A percentile compares a stretch with the other conserved stretches of the same genome.
Evolutionary conservation across 164 flowering plant species (phyloP).

Genomic region (Cinnamomum chago): DNA sequence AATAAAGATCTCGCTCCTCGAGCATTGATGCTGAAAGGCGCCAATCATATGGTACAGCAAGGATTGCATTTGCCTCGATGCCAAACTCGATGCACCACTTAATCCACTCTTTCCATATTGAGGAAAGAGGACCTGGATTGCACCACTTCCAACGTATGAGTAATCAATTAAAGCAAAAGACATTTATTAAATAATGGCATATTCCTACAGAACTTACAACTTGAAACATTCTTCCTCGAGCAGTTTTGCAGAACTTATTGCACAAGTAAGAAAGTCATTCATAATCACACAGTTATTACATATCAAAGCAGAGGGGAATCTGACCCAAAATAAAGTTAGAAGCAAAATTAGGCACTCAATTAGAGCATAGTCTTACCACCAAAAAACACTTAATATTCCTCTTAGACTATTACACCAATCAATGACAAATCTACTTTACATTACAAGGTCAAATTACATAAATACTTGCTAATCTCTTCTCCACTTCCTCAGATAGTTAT

Average conservation of each 20-base stretch:
- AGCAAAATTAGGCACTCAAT: too few relatives aligned
- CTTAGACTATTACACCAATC: too few relatives aligned
- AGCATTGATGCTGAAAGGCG: slow-evolving; percentile 90
- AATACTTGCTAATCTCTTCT: too few relatives aligned
- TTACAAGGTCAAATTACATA: too few relatives aligned
- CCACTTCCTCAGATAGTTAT: too few relatives aligned
- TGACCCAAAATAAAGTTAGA: too few relatives aligned
- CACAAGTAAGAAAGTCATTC: neutral
- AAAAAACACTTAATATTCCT: too few relatives aligned
- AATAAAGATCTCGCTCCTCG: slow-evolving; percentile 96
- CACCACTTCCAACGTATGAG: slow-evolving; percentile 9
- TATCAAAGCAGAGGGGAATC: too few relatives aligned
- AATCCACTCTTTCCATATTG: slow-evolving; percentile 98
- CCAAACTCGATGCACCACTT: slow-evolving; percentile 99
- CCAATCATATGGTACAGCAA: slow-evolving; percentile 98
- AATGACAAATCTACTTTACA: too few relatives aligned
- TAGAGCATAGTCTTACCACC: too few relatives aligned
- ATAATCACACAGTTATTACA: too few relatives aligned
- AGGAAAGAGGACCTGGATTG: slow-evolving; percentile 88
- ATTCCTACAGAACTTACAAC: neutral
- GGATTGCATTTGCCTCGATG: slow-evolving; percentile 85
- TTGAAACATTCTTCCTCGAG: neutral
- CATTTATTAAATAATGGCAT: neutral
- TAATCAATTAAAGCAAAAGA: neutral
- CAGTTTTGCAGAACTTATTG: neutral